phyloP scores from a whole-genome alignment of 495 filamentous ascomycete genomes.

The Thermothielavioides terrestris region DNA sequence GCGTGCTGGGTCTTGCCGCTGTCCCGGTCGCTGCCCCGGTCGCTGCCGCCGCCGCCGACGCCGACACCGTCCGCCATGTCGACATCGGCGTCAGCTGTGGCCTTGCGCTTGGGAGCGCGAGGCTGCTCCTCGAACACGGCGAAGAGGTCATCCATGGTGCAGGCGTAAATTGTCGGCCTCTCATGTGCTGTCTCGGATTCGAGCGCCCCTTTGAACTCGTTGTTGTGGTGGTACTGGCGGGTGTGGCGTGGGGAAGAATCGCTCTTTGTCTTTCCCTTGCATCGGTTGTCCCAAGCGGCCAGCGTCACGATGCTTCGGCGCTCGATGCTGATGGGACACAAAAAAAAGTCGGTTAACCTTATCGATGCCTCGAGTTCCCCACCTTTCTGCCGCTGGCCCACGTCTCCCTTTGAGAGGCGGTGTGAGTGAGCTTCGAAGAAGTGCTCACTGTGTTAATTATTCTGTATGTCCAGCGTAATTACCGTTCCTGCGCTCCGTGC shows the following conservation, averaged over 20 bases:
- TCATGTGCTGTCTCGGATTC: background rate
- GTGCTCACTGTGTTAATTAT: no score
- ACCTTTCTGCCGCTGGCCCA: background rate
- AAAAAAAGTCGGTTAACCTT: slow-evolving; percentile 8
- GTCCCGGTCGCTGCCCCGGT: no score
- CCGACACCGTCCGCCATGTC: slow-evolving; percentile 41
- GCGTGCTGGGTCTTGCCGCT: background rate
- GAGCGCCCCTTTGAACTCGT: background rate
- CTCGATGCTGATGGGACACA: background rate
- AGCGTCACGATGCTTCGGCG: background rate
- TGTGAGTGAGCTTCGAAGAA: no score
- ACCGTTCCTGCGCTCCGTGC: no score
- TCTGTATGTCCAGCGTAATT: no score
- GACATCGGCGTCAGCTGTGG: slow-evolving; percentile 62
- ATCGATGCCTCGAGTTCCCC: background rate
- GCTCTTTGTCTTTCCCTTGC: no score
- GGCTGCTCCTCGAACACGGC: slow-evolving; percentile 71
- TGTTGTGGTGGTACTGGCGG: background rate
- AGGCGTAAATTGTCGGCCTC: slow-evolving; percentile 4
- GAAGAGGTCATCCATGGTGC: slow-evolving; percentile 71
- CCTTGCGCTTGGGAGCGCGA: slow-evolving; percentile 57
- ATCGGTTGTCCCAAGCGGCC: no score
- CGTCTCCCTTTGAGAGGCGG: background rate
- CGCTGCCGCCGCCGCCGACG: no score
- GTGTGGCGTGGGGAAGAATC: background rate